These are phyloP conservation scores for Microsporum canis DNA, from an alignment of 2,329 filamentous ascomycete species.

Conservation along the genomic window DNA sequence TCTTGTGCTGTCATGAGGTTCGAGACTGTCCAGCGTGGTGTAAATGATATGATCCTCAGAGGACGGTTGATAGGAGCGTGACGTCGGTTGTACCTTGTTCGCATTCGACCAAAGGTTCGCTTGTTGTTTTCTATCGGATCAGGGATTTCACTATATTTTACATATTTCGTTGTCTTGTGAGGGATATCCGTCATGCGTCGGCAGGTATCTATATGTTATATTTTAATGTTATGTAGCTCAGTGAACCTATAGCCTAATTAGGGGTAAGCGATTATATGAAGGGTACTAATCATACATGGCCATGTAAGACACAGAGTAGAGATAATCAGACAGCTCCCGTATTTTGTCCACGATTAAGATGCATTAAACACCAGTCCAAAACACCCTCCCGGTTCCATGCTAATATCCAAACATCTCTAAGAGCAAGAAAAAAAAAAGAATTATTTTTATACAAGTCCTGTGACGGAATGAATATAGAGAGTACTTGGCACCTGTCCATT, in stretches of 20 bases:
- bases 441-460: background rate
- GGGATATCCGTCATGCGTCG: too few relatives aligned
- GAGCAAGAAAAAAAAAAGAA: background rate
- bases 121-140: too few relatives aligned
- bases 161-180: too few relatives aligned
- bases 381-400: background rate
- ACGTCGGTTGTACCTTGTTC: background rate
- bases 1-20: constrained; percentile 32
- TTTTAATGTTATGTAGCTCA: too few relatives aligned
- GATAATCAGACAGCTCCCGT: background rate
- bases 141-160: too few relatives aligned
- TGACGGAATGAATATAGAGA: background rate
- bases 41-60: constrained; percentile 13
- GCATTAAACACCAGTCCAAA: background rate
- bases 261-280: background rate
- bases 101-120: too few relatives aligned
- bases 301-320: background rate
- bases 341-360: background rate
- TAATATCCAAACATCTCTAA: background rate
- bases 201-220: too few relatives aligned
- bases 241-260: background rate
- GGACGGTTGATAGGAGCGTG: constrained; percentile 10
- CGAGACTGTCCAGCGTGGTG: constrained; percentile 27
- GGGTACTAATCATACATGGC: background rate
- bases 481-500: background rate